Percentiles rank a stretch among this genome's conserved stretches.
phyloP scores from a whole-genome alignment of 2,329 filamentous ascomycete species.

The Amauroascus verrucosus region DNA sequence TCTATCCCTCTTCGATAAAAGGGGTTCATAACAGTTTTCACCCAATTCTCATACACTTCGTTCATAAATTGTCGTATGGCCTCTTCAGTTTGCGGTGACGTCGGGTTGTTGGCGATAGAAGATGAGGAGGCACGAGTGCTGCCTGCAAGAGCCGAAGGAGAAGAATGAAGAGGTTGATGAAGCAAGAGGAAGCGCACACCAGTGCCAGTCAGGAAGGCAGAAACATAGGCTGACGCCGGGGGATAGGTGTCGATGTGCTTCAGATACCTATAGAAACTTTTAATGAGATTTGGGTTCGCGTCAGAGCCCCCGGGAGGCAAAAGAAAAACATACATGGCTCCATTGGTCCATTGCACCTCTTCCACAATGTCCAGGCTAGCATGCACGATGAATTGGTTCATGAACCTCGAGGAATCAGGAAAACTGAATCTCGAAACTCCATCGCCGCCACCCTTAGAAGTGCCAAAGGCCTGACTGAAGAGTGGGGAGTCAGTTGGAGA shows the following conservation, averaged over 20 bases:
- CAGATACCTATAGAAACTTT: slow-evolving; percentile 60
- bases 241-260: slow-evolving; percentile 96
- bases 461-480: slow-evolving; percentile 95
- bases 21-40: slow-evolving; percentile 94
- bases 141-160: slow-evolving; percentile 31
- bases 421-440: slow-evolving; percentile 84
- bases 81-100: slow-evolving; percentile 83
- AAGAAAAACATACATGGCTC: slow-evolving; percentile 55
- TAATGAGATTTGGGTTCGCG: neutral
- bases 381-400: slow-evolving; percentile 97
- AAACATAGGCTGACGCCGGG: slow-evolving; percentile 70
- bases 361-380: slow-evolving; percentile 89
- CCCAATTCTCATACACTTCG: slow-evolving; percentile 92
- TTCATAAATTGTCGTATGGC: slow-evolving; percentile 89
- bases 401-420: slow-evolving; percentile 74
- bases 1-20: slow-evolving; percentile 83
- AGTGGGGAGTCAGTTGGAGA: slow-evolving; percentile 91
- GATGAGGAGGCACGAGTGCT: slow-evolving; percentile 44
- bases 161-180: slow-evolving; percentile 59
- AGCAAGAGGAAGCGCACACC: slow-evolving; percentile 92
- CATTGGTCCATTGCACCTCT: slow-evolving; percentile 86
- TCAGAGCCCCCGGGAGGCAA: neutral
- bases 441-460: slow-evolving; percentile 90
- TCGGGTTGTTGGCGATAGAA: slow-evolving; percentile 74
- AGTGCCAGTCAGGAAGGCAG: slow-evolving; percentile 83